These are phyloP conservation scores for Pythium periplocum DNA, from an alignment of 352 stramenopile genomes.

Conservation along the genomic window DNA sequence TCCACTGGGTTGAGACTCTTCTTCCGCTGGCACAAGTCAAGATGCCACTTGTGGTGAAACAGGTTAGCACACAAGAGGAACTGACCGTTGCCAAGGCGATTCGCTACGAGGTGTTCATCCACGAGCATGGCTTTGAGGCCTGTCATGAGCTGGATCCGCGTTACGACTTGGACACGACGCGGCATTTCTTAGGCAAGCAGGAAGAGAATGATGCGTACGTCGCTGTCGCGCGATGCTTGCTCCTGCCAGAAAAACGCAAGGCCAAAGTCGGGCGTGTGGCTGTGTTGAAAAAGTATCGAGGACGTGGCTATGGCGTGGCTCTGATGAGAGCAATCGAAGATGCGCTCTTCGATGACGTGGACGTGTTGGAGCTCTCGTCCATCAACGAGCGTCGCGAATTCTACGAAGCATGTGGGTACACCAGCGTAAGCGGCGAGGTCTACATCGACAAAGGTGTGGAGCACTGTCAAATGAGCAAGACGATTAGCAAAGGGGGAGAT, in stretches of 20 bases:
- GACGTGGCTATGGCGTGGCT: slow-evolving; percentile 39
- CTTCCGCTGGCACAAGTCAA: too few species aligned
- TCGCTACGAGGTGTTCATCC: slow-evolving; percentile 44
- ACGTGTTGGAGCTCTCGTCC: slow-evolving; percentile 39
- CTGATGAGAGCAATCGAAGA: slow-evolving; percentile 39
- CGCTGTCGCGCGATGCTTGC: slow-evolving; percentile 37
- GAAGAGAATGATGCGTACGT: slow-evolving; percentile 44
- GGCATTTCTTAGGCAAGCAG: slow-evolving; percentile 54
- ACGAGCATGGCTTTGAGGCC: slow-evolving; percentile 39
- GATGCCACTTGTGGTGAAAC: slow-evolving; percentile 19
- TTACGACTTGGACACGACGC: slow-evolving; percentile 35
- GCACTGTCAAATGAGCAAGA: slow-evolving; percentile 23
- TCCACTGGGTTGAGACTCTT: too few species aligned
- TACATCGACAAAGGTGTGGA: slow-evolving; percentile 47
- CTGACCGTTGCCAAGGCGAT: slow-evolving; percentile 37
- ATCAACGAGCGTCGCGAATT: slow-evolving; percentile 50
- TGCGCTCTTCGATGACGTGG: slow-evolving; percentile 22
- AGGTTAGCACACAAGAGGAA: slow-evolving; percentile 33
- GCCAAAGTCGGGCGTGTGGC: slow-evolving; percentile 55
- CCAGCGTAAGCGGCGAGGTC: slow-evolving; percentile 34
- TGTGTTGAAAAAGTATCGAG: slow-evolving; percentile 45
- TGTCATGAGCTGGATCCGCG: slow-evolving; percentile 34
- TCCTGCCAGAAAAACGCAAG: slow-evolving; percentile 24
- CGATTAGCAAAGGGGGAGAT: not conserved
- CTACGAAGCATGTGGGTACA: slow-evolving; percentile 67